Evolutionary conservation across 768 basidiomycete species (phyloP).

Genomic region (Pisolithus orientalis): DNA sequence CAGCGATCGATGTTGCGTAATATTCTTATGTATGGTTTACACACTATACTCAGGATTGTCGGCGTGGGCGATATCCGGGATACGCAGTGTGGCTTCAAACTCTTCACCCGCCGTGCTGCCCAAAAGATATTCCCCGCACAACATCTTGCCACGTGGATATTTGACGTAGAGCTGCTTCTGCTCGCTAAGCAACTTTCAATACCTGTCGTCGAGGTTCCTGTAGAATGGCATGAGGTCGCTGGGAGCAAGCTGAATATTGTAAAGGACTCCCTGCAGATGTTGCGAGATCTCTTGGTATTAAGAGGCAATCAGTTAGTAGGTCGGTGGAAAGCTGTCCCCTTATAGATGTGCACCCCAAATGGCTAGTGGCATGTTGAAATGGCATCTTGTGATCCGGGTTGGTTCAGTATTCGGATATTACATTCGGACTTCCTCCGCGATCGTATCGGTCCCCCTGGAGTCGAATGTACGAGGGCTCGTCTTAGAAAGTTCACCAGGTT

Average conservation of each 20-base stretch:
- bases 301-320: conserved; percentile 77
- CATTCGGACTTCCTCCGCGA: too few relatives aligned
- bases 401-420: too few relatives aligned
- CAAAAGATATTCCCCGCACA: conserved; percentile 79
- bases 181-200: conserved; percentile 74
- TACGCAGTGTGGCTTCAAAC: conserved; percentile 97
- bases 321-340: conserved; percentile 52
- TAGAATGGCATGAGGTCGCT: conserved; percentile 90
- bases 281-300: conserved; percentile 78
- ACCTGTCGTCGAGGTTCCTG: conserved; percentile 79
- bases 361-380: not conserved
- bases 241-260: conserved; percentile 90
- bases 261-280: conserved; percentile 83
- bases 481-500: too few relatives aligned
- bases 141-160: conserved; percentile 91
- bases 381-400: not conserved
- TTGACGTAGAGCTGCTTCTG: conserved; percentile 89
- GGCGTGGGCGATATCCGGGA: conserved; percentile 89
- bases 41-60: conserved; percentile 81
- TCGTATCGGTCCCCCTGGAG: not conserved
- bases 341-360: conserved; percentile 2
- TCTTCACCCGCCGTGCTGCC: conserved; percentile 81
- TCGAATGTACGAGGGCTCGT: not conserved
- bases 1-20: conserved; percentile 88
- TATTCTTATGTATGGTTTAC: conserved; percentile 89